Conservation (phyloP, 306 rosid genomes). For the Quercus gilva region DNA sequence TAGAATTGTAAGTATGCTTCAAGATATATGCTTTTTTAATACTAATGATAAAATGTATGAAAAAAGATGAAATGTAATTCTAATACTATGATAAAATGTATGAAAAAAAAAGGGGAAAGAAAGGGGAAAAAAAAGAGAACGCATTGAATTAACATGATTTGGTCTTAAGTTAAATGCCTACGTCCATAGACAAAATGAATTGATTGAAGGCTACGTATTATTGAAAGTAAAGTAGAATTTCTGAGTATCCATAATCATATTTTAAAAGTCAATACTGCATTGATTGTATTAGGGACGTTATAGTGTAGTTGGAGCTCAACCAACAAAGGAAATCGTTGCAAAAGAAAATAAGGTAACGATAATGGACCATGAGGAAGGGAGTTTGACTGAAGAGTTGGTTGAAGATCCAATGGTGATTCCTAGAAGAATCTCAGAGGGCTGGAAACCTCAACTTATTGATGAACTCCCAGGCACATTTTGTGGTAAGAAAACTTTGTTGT, state of each 20-base stretch:
- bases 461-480: conserved; percentile 82
- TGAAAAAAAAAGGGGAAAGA: too few relatives aligned
- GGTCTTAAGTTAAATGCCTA: too few relatives aligned
- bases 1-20: conserved; percentile 23
- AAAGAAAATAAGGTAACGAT: conserved; percentile 64
- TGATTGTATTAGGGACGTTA: conserved; percentile 68
- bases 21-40: background rate
- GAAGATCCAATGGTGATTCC: conserved; percentile 76
- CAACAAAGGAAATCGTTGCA: conserved; percentile 72
- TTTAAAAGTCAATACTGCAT: conserved; percentile 12
- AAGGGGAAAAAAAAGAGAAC: too few relatives aligned
- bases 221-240: background rate
- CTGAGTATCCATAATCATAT: background rate
- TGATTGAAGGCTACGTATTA: too few relatives aligned
- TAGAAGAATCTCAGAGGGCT: conserved; percentile 48
- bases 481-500: conserved; percentile 39
- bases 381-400: conserved; percentile 42
- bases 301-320: conserved; percentile 78
- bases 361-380: conserved; percentile 64
- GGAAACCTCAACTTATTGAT: conserved; percentile 57
- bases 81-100: too few relatives aligned
- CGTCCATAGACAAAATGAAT: too few relatives aligned
- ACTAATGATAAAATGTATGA: too few relatives aligned
- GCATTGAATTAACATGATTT: too few relatives aligned
- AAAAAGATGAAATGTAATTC: too few relatives aligned